Evolutionary conservation across 2,329 filamentous ascomycete species (phyloP).

Genomic region (Fusarium staphyleae): DNA sequence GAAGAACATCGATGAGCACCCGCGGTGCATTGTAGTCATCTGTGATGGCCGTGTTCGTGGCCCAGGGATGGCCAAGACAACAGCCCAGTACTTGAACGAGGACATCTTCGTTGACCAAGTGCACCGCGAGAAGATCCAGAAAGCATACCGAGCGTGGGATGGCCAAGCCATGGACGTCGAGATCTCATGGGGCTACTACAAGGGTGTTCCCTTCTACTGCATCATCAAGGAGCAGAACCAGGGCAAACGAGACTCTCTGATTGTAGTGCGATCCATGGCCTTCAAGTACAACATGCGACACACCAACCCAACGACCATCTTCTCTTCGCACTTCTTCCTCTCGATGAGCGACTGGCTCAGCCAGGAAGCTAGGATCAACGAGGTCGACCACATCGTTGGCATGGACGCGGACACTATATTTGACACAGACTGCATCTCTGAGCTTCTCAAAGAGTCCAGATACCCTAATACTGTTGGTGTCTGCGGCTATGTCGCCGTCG

Average conservation of each 20-base stretch:
- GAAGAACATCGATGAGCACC: conserved; percentile 30
- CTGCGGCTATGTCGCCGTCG: conserved; percentile 49
- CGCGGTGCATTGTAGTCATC: conserved; percentile 35
- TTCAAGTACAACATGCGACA: conserved; percentile 52
- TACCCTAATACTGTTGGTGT: conserved; percentile 50
- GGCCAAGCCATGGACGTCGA: conserved; percentile 49
- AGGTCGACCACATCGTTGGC: conserved; percentile 48
- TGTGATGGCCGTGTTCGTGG: conserved; percentile 38
- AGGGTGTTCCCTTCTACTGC: conserved; percentile 50
- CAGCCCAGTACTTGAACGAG: conserved; percentile 48
- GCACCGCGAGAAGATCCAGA: conserved; percentile 40
- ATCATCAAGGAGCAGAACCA: conserved; percentile 54
- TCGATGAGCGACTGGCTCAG: conserved; percentile 45
- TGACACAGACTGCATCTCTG: conserved; percentile 47
- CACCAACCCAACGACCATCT: conserved; percentile 46
- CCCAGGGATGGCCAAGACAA: conserved; percentile 35
- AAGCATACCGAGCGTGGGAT: conserved; percentile 50
- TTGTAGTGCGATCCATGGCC: conserved; percentile 51
- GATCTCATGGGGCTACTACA: conserved; percentile 48
- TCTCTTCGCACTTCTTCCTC: conserved; percentile 47
- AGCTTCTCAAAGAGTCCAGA: conserved; percentile 47
- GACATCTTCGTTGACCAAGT: conserved; percentile 47
- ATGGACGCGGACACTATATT: conserved; percentile 54
- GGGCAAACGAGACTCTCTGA: conserved; percentile 53
- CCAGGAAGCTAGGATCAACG: conserved; percentile 40